Base-by-base conservation (phyloP, 2,329 filamentous ascomycete species). In the Cladosporium sp. region DNA sequence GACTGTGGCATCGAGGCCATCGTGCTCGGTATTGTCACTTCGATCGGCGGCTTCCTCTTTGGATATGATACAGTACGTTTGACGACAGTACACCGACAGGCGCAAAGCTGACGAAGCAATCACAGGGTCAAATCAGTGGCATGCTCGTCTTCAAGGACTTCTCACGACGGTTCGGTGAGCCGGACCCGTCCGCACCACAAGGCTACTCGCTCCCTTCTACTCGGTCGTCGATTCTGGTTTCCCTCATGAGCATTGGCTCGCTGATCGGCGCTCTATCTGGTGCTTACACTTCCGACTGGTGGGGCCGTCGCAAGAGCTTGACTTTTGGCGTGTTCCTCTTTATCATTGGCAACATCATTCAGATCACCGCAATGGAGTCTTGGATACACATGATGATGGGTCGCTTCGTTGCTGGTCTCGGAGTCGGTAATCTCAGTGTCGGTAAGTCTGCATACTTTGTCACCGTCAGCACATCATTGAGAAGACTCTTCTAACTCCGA, bases 371-470 rank as follows among this genome's bases (percentile, higher is more conserved):
- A 5, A 60, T 56, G 52, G 12, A 51, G 1, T 38, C 51, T 25
- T 63, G 61, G 61, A 54, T 58, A 12, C 63, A 64, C 30, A 55
- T 64, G 30, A 72, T 71, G 17, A 65, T 78, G 49, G 76, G 76
- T n/a, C 74, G 76, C 38, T 71, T 72, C 63, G 65, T 77, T 3
- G 72, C 76, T 8, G 76, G 76, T 40, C 62, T 78, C 0, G 76
- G 76, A 1, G 76, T 79, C 1, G 76, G 76, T 20, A 74, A 72
- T 9, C 59, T 76, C 25, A 74, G 71, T 9, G 62, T 56, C n/a
- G 42, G 42, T 45, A 25, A 36, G 28, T 50, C 7, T 14, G 19
- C 58, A 75, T 17, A 74, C 11, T 8, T 3, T 71, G 5, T 61
- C 78, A 4, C 4, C 7, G 30, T 34, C 7, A 8, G 5, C 25